Evolutionary conservation across 306 rosid species (phyloP).

Genomic region (Trifolium dubium): DNA sequence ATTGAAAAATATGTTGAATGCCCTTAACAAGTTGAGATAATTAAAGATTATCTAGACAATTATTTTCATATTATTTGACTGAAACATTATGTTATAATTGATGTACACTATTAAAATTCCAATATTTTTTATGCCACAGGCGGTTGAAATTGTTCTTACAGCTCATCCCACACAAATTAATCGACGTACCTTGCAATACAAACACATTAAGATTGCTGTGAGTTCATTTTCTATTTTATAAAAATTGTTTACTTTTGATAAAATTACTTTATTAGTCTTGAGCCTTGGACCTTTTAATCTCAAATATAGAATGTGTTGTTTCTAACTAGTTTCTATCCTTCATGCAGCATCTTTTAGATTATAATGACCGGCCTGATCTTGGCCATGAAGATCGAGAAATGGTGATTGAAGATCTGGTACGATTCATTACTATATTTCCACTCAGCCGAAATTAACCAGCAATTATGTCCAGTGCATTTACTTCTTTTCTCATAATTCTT

Average conservation of each 20-base stretch:
- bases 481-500: slow-evolving; percentile 35
- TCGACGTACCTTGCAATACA: slow-evolving; percentile 95
- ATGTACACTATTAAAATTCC: slow-evolving; percentile 14
- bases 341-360: slow-evolving; percentile 81
- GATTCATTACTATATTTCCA: slow-evolving; percentile 36
- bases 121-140: slow-evolving; percentile 53
- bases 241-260: slow-evolving; percentile 1
- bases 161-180: slow-evolving; percentile 99
- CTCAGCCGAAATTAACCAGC: slow-evolving; percentile 24
- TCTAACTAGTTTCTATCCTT: slow-evolving; percentile 36
- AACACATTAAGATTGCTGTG: slow-evolving; percentile 84
- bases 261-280: not conserved
- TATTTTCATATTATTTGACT: not conserved
- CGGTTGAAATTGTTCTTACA: slow-evolving; percentile 93
- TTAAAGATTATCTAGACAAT: not conserved
- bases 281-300: slow-evolving; percentile 31
- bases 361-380: slow-evolving; percentile 82
- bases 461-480: not conserved
- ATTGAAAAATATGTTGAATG: not conserved
- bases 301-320: slow-evolving; percentile 30
- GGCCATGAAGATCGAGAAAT: slow-evolving; percentile 78
- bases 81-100: not conserved
- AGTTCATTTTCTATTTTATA: slow-evolving; percentile 38
- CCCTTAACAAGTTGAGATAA: not conserved
- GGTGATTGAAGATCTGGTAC: slow-evolving; percentile 95